A percentile compares a stretch with the other conserved stretches of the same genome.
Conservation (phyloP, 345 rosid genomes). For the Eutrema japonicum region DNA sequence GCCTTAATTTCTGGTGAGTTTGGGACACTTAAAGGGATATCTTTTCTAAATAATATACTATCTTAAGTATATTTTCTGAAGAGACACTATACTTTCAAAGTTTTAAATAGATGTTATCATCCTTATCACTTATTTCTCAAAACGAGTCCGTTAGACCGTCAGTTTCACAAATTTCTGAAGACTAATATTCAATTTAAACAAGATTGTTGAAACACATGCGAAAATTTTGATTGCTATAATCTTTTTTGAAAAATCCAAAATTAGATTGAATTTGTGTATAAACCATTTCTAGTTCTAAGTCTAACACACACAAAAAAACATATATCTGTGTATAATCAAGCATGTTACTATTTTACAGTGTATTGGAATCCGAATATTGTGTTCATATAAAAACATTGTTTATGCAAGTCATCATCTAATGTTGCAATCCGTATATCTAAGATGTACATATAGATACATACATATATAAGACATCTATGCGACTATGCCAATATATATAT, state of each 20-base stretch:
- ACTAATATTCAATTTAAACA: not conserved
- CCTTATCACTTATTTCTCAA: not conserved
- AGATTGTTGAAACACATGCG: too few species aligned
- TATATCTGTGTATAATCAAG: not conserved
- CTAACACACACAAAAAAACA: not conserved
- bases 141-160: not conserved
- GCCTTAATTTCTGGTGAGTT: constrained; percentile 35
- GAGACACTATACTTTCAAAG: not conserved
- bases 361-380: not conserved
- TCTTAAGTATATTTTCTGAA: not conserved
- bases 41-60: constrained; percentile 4
- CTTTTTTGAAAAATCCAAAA: not conserved
- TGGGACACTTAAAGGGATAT: constrained; percentile 20
- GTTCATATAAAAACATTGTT: too few species aligned
- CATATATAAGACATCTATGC: constrained; percentile 2
- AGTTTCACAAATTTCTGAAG: constrained; percentile 6
- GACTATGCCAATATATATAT: too few species aligned
- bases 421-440: not conserved
- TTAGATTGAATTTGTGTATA: not conserved
- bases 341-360: not conserved
- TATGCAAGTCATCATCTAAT: too few species aligned
- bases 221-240: too few species aligned
- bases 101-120: not conserved
- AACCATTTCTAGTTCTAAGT: not conserved
- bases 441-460: not conserved